Percentiles rank a stretch among this genome's conserved stretches.
These are phyloP conservation scores for Patellifolia procumbens DNA, from an alignment of 179 eudicot species.

Conservation along the genomic window DNA sequence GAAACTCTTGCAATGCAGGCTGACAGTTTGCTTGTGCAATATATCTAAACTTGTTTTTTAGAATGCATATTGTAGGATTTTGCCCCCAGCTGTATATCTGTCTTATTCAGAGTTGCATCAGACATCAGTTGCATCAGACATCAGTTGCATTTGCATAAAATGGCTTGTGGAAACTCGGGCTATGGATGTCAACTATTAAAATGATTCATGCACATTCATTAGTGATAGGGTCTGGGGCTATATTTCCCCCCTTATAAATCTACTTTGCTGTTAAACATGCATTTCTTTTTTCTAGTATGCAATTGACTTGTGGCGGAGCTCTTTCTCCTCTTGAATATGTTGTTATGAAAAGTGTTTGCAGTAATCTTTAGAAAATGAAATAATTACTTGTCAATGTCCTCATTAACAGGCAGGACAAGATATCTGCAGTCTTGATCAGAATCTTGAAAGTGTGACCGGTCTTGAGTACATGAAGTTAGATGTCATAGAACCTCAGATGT, in stretches of 20 bases:
- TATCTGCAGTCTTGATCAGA: conserved; percentile 40
- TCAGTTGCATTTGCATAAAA: neutral
- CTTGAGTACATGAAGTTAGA: conserved; percentile 56
- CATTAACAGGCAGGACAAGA: conserved; percentile 42
- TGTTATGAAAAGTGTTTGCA: neutral
- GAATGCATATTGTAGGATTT: neutral
- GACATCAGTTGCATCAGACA: too few relatives aligned
- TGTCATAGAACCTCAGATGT: conserved; percentile 48
- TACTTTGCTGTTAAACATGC: neutral
- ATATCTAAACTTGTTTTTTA: neutral
- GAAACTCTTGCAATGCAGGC: neutral
- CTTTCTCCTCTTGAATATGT: neutral
- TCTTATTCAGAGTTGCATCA: neutral
- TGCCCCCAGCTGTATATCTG: neutral
- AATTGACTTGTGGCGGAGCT: conserved; percentile 1
- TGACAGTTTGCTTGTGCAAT: neutral
- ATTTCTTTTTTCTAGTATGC: neutral
- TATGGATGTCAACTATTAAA: neutral
- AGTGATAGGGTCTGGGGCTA: neutral
- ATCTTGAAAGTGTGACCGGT: conserved; percentile 38
- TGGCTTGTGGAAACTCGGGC: neutral
- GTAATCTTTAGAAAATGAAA: conserved; percentile 5
- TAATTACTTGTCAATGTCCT: neutral
- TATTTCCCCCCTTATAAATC: neutral
- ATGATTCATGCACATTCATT: neutral